A percentile compares a stretch with the other conserved stretches of the same genome.
phyloP scores from a whole-genome alignment of 202 grass and related monocot genomes.

The Musa balbisiana region DNA sequence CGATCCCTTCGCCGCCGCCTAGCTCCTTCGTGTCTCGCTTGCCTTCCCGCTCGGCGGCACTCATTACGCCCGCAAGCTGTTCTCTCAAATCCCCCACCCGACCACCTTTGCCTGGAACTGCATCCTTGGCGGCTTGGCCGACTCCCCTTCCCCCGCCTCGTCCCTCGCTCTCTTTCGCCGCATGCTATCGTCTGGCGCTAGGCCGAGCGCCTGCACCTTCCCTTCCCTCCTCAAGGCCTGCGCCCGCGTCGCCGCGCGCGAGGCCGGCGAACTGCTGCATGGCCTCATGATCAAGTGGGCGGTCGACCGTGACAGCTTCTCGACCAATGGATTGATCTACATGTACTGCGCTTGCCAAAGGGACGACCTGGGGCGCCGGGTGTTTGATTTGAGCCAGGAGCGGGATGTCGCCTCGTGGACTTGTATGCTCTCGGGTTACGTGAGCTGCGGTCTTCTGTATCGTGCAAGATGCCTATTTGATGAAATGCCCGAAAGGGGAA shows the following conservation, averaged over 20 bases:
- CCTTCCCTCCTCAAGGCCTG: conserved; percentile 22
- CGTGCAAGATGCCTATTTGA: conserved; percentile 4
- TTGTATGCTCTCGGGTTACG: conserved; percentile 11
- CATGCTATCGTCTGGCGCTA: background rate
- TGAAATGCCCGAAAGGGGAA: conserved; percentile 6
- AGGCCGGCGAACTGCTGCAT: conserved; percentile 5
- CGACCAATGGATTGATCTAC: conserved; percentile 20
- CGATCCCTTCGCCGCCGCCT: background rate
- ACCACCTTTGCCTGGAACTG: conserved; percentile 7
- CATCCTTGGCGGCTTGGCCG: conserved; percentile 6
- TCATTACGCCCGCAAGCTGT: conserved; percentile 13
- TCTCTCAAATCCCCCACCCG: conserved; percentile 10
- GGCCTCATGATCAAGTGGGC: conserved; percentile 19
- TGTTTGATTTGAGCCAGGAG: background rate
- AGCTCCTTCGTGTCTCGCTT: background rate
- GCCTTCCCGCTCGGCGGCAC: background rate
- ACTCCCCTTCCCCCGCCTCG: conserved; percentile 2
- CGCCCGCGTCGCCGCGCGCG: background rate
- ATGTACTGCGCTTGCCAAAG: conserved; percentile 23
- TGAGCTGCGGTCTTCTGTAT: conserved; percentile 1
- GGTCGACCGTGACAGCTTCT: background rate
- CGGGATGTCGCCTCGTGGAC: conserved; percentile 23
- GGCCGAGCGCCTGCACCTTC: conserved; percentile 22
- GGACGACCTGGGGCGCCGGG: background rate
- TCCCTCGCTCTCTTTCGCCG: background rate